Conservation (phyloP, 139 green algal genomes). For the Edaphochlamys debaryana region DNA sequence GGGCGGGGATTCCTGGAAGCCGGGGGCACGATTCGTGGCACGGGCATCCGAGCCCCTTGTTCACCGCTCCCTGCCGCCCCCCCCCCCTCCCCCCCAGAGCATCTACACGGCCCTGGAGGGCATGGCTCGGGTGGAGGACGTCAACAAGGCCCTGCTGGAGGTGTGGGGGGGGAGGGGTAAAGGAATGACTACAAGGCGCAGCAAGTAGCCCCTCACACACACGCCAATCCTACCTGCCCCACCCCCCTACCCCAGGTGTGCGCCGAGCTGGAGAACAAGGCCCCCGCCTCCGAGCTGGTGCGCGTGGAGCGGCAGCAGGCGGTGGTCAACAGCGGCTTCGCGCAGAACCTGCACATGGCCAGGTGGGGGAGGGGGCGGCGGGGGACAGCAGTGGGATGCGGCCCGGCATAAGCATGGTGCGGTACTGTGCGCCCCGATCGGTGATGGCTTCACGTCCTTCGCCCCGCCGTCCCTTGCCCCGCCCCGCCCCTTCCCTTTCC, state of each 20-base stretch:
- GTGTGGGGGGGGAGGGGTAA: conserved; percentile 1
- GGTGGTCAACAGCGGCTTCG: conserved; percentile 51
- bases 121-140: conserved; percentile 59
- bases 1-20: too few relatives aligned
- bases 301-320: conserved; percentile 41
- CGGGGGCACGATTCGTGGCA: too few relatives aligned
- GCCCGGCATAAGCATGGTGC: not conserved
- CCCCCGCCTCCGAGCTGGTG: conserved; percentile 34
- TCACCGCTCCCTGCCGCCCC: too few relatives aligned
- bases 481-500: too few relatives aligned
- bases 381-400: not conserved
- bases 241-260: conserved; percentile 46
- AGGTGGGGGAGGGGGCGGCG: not conserved
- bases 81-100: too few relatives aligned
- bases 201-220: too few relatives aligned
- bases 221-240: too few relatives aligned
- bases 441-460: too few relatives aligned
- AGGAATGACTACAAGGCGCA: too few relatives aligned
- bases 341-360: conserved; percentile 43
- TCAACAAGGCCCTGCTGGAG: conserved; percentile 60
- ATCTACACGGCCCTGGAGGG: conserved; percentile 55
- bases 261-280: conserved; percentile 53
- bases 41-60: too few relatives aligned
- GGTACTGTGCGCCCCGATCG: too few relatives aligned
- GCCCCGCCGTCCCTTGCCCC: too few relatives aligned